Percentiles rank a stretch among this genome's conserved stretches.
These are phyloP conservation scores for Fusarium stilboides DNA, from an alignment of 2,329 filamentous ascomycete species.

Conservation along the genomic window DNA sequence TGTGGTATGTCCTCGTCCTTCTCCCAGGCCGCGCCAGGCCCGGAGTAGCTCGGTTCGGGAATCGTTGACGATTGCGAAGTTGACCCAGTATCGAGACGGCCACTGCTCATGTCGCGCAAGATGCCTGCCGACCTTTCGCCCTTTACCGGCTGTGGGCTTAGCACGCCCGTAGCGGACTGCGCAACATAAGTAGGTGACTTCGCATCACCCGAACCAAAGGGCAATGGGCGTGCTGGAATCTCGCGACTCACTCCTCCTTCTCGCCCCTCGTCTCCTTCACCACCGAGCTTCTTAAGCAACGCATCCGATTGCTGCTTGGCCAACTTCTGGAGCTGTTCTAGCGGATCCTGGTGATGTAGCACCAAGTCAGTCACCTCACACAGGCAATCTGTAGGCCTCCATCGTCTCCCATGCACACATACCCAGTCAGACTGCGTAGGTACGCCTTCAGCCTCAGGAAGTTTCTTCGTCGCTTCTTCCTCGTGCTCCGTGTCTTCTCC, in stretches of 20 bases:
- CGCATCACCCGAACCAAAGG: constrained; percentile 66
- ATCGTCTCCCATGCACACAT: constrained; percentile 75
- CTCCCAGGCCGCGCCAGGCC: constrained; percentile 67
- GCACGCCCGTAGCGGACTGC: constrained; percentile 50
- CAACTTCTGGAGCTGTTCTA: constrained; percentile 78
- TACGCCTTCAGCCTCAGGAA: constrained; percentile 86
- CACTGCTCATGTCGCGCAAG: constrained; percentile 52
- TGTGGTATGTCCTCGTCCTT: constrained; percentile 62
- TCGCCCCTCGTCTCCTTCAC: constrained; percentile 48
- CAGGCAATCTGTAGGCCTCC: constrained; percentile 66
- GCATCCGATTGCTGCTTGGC: constrained; percentile 76
- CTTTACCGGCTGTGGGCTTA: constrained; percentile 62
- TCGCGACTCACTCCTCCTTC: constrained; percentile 55
- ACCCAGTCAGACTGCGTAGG: constrained; percentile 94
- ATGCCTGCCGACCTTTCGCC: constrained; percentile 55
- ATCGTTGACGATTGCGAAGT: constrained; percentile 50
- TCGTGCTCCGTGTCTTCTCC: constrained; percentile 57
- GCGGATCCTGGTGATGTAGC: constrained; percentile 74
- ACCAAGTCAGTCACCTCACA: constrained; percentile 71
- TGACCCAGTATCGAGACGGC: constrained; percentile 31
- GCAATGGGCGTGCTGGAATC: constrained; percentile 66
- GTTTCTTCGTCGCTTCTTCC: constrained; percentile 68
- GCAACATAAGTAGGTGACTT: constrained; percentile 50
- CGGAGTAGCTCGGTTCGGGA: constrained; percentile 63
- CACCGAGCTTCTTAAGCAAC: constrained; percentile 68